Conservation (phyloP, 106 monocot genomes). For the Dioscorea dumetorum region DNA sequence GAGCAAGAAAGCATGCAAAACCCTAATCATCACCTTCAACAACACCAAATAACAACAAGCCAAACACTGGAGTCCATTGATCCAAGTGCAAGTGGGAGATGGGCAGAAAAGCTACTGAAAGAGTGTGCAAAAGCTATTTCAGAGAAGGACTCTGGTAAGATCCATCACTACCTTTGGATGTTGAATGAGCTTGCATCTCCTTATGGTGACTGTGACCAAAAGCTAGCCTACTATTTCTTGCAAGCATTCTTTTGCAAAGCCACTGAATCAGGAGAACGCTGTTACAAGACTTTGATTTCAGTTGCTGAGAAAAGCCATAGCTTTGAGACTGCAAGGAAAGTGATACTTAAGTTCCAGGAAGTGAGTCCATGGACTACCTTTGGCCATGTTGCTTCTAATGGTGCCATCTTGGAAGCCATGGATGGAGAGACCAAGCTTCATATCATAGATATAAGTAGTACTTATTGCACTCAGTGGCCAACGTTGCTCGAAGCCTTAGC, state of each 20-base stretch:
- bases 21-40: slow-evolving; percentile 3
- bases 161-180: slow-evolving; percentile 42
- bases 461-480: slow-evolving; percentile 54
- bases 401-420: slow-evolving; percentile 39
- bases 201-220: slow-evolving; percentile 42
- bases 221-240: slow-evolving; percentile 30
- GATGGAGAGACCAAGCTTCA: slow-evolving; percentile 41
- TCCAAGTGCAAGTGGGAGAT: slow-evolving; percentile 9
- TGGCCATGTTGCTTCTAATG: slow-evolving; percentile 47
- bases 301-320: slow-evolving; percentile 29
- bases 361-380: slow-evolving; percentile 56
- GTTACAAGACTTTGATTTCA: slow-evolving; percentile 21
- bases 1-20: slow-evolving; percentile 11
- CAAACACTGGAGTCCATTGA: neutral
- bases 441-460: slow-evolving; percentile 49
- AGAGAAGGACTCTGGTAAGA: slow-evolving; percentile 32
- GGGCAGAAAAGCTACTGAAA: slow-evolving; percentile 26
- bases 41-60: neutral
- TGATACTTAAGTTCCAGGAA: slow-evolving; percentile 51
- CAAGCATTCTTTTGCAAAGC: slow-evolving; percentile 47
- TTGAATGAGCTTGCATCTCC: slow-evolving; percentile 40
- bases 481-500: slow-evolving; percentile 40
- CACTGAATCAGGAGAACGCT: slow-evolving; percentile 22
- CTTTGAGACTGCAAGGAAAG: slow-evolving; percentile 36
- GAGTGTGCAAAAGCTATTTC: slow-evolving; percentile 40